phyloP scores from a whole-genome alignment of 2,329 filamentous ascomycete species.

The Septoria linicola region DNA sequence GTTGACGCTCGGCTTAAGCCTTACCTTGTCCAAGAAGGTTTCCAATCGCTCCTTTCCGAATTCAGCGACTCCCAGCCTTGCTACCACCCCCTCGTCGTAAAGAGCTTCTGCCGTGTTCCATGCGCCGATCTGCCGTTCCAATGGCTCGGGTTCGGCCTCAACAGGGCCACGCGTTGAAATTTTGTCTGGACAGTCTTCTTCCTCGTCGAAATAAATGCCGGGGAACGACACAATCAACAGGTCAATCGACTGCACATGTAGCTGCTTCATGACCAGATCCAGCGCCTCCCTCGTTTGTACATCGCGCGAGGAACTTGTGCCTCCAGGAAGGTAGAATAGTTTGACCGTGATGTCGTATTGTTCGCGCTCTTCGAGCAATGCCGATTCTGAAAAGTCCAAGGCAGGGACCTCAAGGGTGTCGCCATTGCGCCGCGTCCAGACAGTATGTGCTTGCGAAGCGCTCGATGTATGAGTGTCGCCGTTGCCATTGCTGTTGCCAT shows the following conservation, averaged over 20 bases:
- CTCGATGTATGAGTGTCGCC: slow-evolving; percentile 15
- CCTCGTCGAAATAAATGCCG: slow-evolving; percentile 87
- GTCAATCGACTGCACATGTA: slow-evolving; percentile 74
- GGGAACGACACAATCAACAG: slow-evolving; percentile 92
- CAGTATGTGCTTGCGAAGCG: slow-evolving; percentile 41
- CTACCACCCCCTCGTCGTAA: slow-evolving; percentile 67
- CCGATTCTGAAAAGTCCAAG: slow-evolving; percentile 68
- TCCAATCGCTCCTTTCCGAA: slow-evolving; percentile 81
- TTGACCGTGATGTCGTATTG: slow-evolving; percentile 96
- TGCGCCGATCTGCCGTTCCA: slow-evolving; percentile 65
- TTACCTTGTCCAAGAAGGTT: slow-evolving; percentile 71
- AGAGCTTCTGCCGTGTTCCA: slow-evolving; percentile 70
- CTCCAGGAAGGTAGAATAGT: slow-evolving; percentile 80
- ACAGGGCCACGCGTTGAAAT: slow-evolving; percentile 40
- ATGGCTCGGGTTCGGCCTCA: slow-evolving; percentile 54
- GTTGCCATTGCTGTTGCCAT: slow-evolving; percentile 20
- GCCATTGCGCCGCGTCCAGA: slow-evolving; percentile 73
- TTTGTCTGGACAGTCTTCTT: slow-evolving; percentile 72
- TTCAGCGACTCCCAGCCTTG: slow-evolving; percentile 80
- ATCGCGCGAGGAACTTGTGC: slow-evolving; percentile 49
- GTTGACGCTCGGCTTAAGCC: slow-evolving; percentile 75
- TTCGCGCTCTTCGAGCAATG: slow-evolving; percentile 73
- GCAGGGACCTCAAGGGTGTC: slow-evolving; percentile 59
- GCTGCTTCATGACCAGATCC: slow-evolving; percentile 73
- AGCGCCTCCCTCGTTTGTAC: slow-evolving; percentile 76